Base-by-base conservation (phyloP, 2,329 filamentous ascomycete species). In the Alternaria dauci region DNA sequence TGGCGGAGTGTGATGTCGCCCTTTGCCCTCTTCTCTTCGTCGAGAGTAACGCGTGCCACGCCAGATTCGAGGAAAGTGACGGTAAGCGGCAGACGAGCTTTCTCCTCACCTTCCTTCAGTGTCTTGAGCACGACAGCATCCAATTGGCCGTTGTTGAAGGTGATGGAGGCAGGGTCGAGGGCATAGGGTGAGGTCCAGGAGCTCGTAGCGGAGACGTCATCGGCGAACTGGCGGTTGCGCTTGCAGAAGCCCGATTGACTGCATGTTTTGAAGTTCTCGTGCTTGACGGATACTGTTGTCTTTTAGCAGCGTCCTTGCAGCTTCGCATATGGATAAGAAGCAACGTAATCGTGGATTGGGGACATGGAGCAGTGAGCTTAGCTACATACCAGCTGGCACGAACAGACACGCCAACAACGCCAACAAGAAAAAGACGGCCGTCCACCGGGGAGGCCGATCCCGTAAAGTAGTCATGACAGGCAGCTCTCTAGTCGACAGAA, bases 251-350 rank as follows among this genome's bases (percentile, higher is more conserved):
- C 95, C 5, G 94, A 95, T 78, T 99, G 94, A 69, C 91, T 83
- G 82, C 95, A 99, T 72, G 91, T 97, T 78, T 98, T 99, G 86
- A 98, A 99, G 79, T 96, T 94, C 73, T 97, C 89, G 76, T 97
- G 91, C 82, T 99, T 99, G 53, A 99, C 95, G 72, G 87, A 85
- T 67, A 87, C 93, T 96, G 69, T 8, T 11, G 30, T 20, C 8
- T 8, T 7, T 50, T 28, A 18, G 23, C 58, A 71, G 14, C 14
- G 11, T 8, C 18, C 20, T 8, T 1, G 4, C 38, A 71, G 61
- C 47, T 51, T 23, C 8, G 30, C 2, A 9, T 12, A 2, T 23
- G 14, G 16, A 20, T 23, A 12, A 25, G 25, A 23, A 32, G 14
- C 5, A 26, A 14, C 14, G 42, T 38, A 16, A 8, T 55, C 20